phyloP scores from a whole-genome alignment of 2,329 filamentous ascomycete species.

The Pezicula neosporulosa region DNA sequence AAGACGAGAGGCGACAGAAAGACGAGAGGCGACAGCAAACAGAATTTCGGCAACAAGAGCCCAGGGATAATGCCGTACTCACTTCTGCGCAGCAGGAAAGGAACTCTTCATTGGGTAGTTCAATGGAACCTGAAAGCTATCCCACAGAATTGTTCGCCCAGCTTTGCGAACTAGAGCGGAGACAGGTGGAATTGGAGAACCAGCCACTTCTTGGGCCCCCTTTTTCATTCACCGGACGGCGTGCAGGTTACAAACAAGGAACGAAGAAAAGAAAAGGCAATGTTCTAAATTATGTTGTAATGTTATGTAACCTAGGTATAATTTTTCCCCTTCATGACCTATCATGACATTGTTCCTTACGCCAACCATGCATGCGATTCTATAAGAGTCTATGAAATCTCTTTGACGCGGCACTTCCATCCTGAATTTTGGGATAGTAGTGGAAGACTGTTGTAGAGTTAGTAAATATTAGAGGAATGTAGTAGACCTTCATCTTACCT shows the following conservation, averaged over 20 bases:
- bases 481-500: conserved; percentile 57
- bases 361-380: conserved; percentile 20
- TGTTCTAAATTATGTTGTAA: conserved; percentile 1
- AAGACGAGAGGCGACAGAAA: too few species aligned
- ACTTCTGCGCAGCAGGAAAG: background rate
- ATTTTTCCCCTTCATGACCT: background rate
- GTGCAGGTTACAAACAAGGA: background rate
- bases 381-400: conserved; percentile 54
- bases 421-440: conserved; percentile 78
- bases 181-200: background rate
- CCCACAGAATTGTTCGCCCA: background rate
- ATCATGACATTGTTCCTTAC: conserved; percentile 12
- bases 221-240: background rate
- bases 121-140: background rate
- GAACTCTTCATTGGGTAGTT: background rate
- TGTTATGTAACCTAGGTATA: background rate
- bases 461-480: conserved; percentile 24
- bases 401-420: conserved; percentile 83
- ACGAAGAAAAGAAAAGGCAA: background rate
- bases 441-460: conserved; percentile 62
- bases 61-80: background rate
- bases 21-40: too few species aligned
- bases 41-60: too few species aligned
- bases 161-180: background rate
- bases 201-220: background rate